A percentile compares a stretch with the other conserved stretches of the same genome.
Conservation (phyloP, 441 rosid genomes). For the Macaranga tanarius region DNA sequence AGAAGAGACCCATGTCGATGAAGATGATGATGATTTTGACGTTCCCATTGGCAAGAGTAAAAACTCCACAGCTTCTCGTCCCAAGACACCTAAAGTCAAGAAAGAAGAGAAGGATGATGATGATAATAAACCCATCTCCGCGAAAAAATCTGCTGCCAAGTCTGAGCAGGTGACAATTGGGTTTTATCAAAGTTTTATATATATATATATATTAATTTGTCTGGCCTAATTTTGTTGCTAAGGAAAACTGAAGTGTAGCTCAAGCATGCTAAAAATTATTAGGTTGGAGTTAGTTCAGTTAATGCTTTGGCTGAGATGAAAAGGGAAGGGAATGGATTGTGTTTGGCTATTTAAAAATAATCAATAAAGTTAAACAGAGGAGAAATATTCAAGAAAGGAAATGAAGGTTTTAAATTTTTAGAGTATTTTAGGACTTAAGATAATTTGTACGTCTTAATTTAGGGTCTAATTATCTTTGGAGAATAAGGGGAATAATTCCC, state of each 20-base stretch:
- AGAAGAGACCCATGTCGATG: slow-evolving; percentile 18
- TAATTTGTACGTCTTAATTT: too few species aligned
- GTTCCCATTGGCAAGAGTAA: slow-evolving; percentile 29
- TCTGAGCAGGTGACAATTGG: slow-evolving; percentile 40
- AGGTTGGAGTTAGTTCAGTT: background rate
- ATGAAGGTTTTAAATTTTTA: too few species aligned
- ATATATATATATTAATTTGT: background rate
- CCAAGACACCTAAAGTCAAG: slow-evolving; percentile 36
- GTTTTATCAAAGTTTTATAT: background rate
- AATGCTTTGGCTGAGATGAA: background rate
- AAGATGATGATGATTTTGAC: slow-evolving; percentile 30
- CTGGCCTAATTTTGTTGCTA: background rate
- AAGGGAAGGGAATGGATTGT: too few species aligned
- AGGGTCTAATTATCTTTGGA: too few species aligned
- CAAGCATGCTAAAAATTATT: background rate
- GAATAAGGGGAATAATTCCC: background rate
- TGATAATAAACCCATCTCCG: slow-evolving; percentile 47
- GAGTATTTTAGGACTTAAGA: too few species aligned
- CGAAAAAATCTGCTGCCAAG: slow-evolving; percentile 36
- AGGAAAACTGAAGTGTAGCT: background rate
- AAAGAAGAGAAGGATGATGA: slow-evolving; percentile 39
- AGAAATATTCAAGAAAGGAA: too few species aligned
- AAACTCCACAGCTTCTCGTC: slow-evolving; percentile 34
- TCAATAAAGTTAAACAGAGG: too few species aligned
- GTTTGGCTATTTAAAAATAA: too few species aligned